Evolutionary conservation across 768 basidiomycete species (phyloP).

Genomic region (Trametes cingulata): DNA sequence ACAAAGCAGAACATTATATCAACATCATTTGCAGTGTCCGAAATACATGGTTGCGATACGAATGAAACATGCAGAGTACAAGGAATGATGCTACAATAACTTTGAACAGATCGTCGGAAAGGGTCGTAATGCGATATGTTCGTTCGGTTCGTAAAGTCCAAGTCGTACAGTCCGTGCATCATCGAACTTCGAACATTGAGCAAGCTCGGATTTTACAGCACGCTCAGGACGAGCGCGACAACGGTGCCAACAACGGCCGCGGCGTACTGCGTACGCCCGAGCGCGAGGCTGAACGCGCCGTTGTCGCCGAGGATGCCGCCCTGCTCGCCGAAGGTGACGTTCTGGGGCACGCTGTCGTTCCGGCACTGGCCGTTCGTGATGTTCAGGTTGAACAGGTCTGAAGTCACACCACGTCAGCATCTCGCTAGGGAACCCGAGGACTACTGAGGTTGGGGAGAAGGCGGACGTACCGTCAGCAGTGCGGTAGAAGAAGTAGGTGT

Average conservation of each 20-base stretch:
- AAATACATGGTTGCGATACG: too few species aligned
- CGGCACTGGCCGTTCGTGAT: constrained; percentile 24
- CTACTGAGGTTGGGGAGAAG: neutral
- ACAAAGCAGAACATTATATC: too few species aligned
- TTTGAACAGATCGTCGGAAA: too few species aligned
- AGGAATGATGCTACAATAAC: too few species aligned
- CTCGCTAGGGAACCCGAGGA: neutral
- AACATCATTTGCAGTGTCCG: too few species aligned
- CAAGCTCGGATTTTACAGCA: neutral
- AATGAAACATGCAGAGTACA: too few species aligned
- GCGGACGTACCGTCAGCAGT: constrained; percentile 23
- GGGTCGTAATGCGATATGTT: too few species aligned
- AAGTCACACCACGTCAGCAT: neutral
- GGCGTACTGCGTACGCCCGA: constrained; percentile 11
- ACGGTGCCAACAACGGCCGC: neutral
- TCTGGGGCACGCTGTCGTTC: constrained; percentile 25
- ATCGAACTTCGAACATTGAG: too few species aligned
- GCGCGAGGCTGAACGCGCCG: neutral
- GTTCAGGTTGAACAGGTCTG: constrained; percentile 25
- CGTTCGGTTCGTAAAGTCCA: too few species aligned
- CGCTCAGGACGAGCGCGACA: constrained; percentile 2
- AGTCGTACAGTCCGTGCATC: too few species aligned
- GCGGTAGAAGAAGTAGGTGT: constrained; percentile 33
- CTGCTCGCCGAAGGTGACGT: constrained; percentile 28
- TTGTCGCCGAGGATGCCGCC: constrained; percentile 24